Evolutionary conservation across 2,329 filamentous ascomycete species (phyloP).

Genomic region (Penicillium sp.): DNA sequence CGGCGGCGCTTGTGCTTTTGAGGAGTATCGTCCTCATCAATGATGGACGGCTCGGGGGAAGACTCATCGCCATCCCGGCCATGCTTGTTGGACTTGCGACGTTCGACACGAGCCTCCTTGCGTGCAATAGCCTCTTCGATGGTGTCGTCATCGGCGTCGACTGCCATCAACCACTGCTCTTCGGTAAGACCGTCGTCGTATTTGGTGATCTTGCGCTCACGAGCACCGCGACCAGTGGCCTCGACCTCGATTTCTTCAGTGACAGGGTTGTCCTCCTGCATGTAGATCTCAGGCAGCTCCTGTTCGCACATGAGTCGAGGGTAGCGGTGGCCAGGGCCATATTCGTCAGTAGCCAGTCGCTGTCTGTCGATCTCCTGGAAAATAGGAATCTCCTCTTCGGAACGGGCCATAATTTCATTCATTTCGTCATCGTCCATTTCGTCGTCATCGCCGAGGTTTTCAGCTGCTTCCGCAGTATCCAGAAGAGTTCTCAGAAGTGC

Average conservation of each 20-base stretch:
- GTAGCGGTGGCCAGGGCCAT: conserved; percentile 69
- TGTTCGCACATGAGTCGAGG: conserved; percentile 83
- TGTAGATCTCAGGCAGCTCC: conserved; percentile 91
- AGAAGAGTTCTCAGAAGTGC: conserved; percentile 92
- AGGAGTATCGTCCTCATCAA: conserved; percentile 80
- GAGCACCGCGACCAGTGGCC: conserved; percentile 80
- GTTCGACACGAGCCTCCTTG: conserved; percentile 82
- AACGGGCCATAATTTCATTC: conserved; percentile 90
- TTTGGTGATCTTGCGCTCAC: conserved; percentile 89
- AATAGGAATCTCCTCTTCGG: conserved; percentile 71
- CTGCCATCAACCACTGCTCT: conserved; percentile 97
- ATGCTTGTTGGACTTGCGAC: conserved; percentile 73
- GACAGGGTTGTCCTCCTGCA: conserved; percentile 80
- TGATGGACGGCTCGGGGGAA: conserved; percentile 77
- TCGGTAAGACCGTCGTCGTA: conserved; percentile 98
- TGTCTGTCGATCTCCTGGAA: conserved; percentile 87
- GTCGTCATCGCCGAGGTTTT: conserved; percentile 79
- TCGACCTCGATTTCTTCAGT: conserved; percentile 76
- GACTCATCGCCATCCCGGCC: conserved; percentile 59
- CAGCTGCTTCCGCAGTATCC: conserved; percentile 72
- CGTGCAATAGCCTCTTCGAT: conserved; percentile 91
- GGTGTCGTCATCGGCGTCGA: conserved; percentile 93
- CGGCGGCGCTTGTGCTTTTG: conserved; percentile 80
- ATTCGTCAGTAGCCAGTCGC: conserved; percentile 64
- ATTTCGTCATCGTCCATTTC: conserved; percentile 99